A percentile compares a stretch with the other conserved stretches of the same genome.
These are phyloP conservation scores for Arachnomyces sp. DNA, from an alignment of 2,329 filamentous ascomycete species.

Conservation along the genomic window DNA sequence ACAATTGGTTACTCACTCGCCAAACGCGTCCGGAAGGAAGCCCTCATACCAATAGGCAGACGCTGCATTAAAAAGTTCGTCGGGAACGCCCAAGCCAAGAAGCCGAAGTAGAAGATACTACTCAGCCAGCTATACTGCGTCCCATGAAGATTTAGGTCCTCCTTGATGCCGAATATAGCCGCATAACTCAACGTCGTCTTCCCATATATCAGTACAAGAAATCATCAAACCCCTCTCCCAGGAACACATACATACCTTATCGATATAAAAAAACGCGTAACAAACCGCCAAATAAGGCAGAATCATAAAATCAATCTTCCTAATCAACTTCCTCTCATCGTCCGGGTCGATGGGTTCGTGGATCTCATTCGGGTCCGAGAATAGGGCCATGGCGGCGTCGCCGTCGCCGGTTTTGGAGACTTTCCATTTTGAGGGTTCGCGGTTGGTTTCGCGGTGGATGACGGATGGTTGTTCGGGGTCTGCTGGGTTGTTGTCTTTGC, in stretches of 20 bases:
- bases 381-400: constrained; percentile 45
- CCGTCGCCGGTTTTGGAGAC: constrained; percentile 28
- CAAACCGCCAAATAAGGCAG: constrained; percentile 48
- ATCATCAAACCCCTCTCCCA: too few relatives aligned
- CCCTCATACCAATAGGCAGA: constrained; percentile 41
- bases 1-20: neutral
- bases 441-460: constrained; percentile 21
- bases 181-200: constrained; percentile 54
- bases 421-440: constrained; percentile 20
- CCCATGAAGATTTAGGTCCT: constrained; percentile 50
- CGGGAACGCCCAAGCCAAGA: constrained; percentile 46
- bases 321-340: constrained; percentile 41
- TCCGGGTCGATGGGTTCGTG: constrained; percentile 38
- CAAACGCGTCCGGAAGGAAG: neutral
- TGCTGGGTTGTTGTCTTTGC: constrained; percentile 17
- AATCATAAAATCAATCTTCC: constrained; percentile 53
- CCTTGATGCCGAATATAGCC: constrained; percentile 55
- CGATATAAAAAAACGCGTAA: constrained; percentile 47
- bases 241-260: constrained; percentile 29
- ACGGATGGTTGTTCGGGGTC: constrained; percentile 16
- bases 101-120: constrained; percentile 50
- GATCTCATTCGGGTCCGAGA: constrained; percentile 40
- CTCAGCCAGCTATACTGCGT: constrained; percentile 51
- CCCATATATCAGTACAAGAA: too few relatives aligned
- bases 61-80: constrained; percentile 47